Base-by-base conservation (phyloP, 1,284 basidiomycete species). In the Pascua guehoae region DNA sequence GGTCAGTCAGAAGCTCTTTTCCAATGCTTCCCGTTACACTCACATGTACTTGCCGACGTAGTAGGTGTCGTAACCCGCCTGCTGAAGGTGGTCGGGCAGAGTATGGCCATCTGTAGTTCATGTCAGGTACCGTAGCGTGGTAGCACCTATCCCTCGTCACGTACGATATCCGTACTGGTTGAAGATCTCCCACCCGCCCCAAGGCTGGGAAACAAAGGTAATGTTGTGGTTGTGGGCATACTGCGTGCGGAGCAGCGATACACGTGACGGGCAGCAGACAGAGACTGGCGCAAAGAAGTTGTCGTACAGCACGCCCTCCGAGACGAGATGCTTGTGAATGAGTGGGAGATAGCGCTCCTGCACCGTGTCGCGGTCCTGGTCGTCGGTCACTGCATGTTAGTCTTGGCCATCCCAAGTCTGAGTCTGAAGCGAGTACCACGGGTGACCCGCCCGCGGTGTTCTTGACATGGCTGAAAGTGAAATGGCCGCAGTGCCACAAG, bases 31-130 rank as follows among this genome's bases (percentile, higher is more conserved):
- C 3, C 24, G 24, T 32, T 41, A 3, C 8, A 52, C 59, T 51
- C 45, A 61, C 71, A 73, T 72, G 9, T 67, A 56, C 58, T 74
- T 74, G 37, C 72, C 72, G 0, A 60, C 60, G 58, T 73, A 74
- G 52, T 62, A 68, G 0, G 70, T 73, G 47, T 55, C 56, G 58
- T 71, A 74, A 1, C 71, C 70, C 1, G 63, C 67, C 0, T 54
- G 43, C 56, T 71, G 68, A 0, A 74, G 56, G 46, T 66, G 71
- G 53, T 64, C 63, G 17, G 68, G 68, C 1, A 74, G 59, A 38
- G 67, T 68, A 43, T 69, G 58, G 9, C 48, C 51, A 36, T 66
- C 66, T 32, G 24, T 32, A 32, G 24, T 32, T 32, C 24, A 32
- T 32, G 24, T 32, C 24, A 32, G 24, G 24, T 32, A 32, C 24